Conservation (phyloP, 2,329 filamentous ascomycete species). For the Bipolaris bicolor region DNA sequence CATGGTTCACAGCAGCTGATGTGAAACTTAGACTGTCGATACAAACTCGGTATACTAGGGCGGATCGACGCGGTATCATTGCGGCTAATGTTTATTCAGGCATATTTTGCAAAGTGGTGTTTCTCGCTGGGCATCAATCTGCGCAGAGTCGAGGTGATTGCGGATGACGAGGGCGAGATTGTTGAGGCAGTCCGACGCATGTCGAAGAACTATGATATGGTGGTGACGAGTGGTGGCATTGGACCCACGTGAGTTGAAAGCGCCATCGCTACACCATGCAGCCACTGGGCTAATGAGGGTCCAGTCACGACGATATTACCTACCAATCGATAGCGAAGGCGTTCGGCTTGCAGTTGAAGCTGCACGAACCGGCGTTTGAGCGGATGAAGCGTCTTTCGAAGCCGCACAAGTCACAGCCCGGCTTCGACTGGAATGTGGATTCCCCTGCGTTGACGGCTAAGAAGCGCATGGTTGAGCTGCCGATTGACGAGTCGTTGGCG, state of each 20-base stretch:
- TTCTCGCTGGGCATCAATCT: conserved; percentile 70
- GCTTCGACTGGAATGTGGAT: conserved; percentile 85
- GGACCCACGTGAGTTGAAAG: conserved; percentile 79
- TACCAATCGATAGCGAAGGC: conserved; percentile 93
- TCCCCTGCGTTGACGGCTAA: conserved; percentile 80
- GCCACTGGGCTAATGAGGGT: conserved; percentile 21
- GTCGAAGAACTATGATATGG: conserved; percentile 89
- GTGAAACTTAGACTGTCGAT: conserved; percentile 62
- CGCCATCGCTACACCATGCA: conserved; percentile 13
- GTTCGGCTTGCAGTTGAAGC: conserved; percentile 75
- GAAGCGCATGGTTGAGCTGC: conserved; percentile 88
- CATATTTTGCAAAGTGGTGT: conserved; percentile 70
- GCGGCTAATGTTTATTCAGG: conserved; percentile 34
- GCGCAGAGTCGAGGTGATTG: conserved; percentile 89
- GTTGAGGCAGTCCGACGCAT: conserved; percentile 85
- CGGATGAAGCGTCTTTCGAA: conserved; percentile 84
- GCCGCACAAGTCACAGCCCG: conserved; percentile 71
- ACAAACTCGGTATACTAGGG: conserved; percentile 61
- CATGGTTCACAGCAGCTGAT: conserved; percentile 25
- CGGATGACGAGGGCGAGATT: conserved; percentile 90
- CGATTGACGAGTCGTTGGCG: conserved; percentile 71
- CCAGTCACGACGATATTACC: conserved; percentile 94
- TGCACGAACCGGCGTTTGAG: conserved; percentile 77
- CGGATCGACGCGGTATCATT: neutral
- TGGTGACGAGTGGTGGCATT: conserved; percentile 94